Base-by-base conservation (phyloP, 495 filamentous ascomycete genomes). In the Cairneyella variabilis region DNA sequence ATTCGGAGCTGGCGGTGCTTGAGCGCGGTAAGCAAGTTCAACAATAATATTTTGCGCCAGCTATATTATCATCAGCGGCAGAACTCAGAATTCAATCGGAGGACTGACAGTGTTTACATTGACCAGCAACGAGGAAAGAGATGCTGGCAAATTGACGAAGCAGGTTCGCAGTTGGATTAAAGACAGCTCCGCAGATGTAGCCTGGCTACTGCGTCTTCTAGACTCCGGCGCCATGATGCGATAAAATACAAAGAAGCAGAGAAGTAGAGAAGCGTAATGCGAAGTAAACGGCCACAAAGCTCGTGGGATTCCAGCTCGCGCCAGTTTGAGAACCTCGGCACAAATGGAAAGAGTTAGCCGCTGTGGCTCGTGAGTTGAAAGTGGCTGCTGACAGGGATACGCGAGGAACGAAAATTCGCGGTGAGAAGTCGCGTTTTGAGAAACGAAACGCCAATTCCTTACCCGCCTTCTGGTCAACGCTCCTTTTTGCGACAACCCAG, bases 41-140 rank as follows among this genome's bases (percentile, higher is more conserved):
- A 98, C 86, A 54, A 97, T 79, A 58, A 97, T 89, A 87, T 97
- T 95, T 68, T 98, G 93, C 28, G 88, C 88, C 47, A 90, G 77
- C 86, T 95, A 63, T 16, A 41, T 3, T 53, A 20, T 37, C 16
- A 52, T 50, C 44, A 45, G 48, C 10, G 26, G 37, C n/a, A 38
- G 10, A 32, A 11, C 5, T 8, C n/a, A n/a, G n/a, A 3, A 18
- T 46, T 7, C 6, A 6, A 11, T 32, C 17, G 12, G 23, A 11
- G n/a, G 32, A 65, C 88, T 69, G 74, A 95, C 88, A 34, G 91
- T 88, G 69, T 97, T 95, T 54, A 90, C 80, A 69, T 88, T 92
- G 58, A 90, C 80, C 51, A 98, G 81, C 40, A 95, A 68, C 12
- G 83, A 80, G 40, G 91, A 89, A 22, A 97, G 75, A 3, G 89